Evolutionary conservation across 1,284 basidiomycete genomes (phyloP).

Genomic region (Moniliophthora roreri): DNA sequence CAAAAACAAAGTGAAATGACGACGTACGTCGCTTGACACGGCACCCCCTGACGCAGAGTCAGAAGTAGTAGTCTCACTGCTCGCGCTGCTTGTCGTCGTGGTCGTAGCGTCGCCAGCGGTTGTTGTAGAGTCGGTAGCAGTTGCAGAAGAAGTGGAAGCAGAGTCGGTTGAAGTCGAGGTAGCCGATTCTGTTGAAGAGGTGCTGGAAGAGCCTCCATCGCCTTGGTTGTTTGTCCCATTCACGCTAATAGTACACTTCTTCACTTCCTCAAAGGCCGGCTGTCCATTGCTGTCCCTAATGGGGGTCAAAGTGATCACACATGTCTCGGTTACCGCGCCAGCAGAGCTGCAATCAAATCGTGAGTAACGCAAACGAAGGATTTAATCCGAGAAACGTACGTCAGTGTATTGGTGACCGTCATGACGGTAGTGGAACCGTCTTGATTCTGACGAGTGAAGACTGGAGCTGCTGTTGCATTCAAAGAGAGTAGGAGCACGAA

Average conservation of each 20-base stretch:
- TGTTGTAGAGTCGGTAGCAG: constrained; percentile 18
- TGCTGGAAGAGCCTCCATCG: constrained; percentile 14
- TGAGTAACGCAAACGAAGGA: background rate
- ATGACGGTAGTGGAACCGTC: constrained; percentile 22
- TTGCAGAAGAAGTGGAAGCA: constrained; percentile 11
- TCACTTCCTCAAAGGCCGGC: constrained; percentile 56
- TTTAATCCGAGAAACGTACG: constrained; percentile 18
- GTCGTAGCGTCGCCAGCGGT: background rate
- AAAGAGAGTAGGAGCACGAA: constrained; percentile 29
- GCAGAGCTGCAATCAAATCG: constrained; percentile 27
- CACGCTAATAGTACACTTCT: constrained; percentile 50
- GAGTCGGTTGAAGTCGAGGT: constrained; percentile 14
- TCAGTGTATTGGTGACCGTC: constrained; percentile 19
- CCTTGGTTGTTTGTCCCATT: constrained; percentile 18
- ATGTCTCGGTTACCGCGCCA: constrained; percentile 61
- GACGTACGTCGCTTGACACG: constrained; percentile 6
- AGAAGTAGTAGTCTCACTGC: background rate
- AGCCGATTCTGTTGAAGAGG: constrained; percentile 15
- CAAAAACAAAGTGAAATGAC: background rate
- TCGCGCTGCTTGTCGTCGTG: too few species aligned
- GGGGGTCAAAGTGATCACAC: constrained; percentile 61
- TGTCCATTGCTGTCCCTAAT: constrained; percentile 47
- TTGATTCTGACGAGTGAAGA: constrained; percentile 13
- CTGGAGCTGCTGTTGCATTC: constrained; percentile 25
- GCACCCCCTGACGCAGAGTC: constrained; percentile 1